These are phyloP conservation scores for Sicyos edulis DNA, from an alignment of 306 rosid genomes.

Conservation along the genomic window DNA sequence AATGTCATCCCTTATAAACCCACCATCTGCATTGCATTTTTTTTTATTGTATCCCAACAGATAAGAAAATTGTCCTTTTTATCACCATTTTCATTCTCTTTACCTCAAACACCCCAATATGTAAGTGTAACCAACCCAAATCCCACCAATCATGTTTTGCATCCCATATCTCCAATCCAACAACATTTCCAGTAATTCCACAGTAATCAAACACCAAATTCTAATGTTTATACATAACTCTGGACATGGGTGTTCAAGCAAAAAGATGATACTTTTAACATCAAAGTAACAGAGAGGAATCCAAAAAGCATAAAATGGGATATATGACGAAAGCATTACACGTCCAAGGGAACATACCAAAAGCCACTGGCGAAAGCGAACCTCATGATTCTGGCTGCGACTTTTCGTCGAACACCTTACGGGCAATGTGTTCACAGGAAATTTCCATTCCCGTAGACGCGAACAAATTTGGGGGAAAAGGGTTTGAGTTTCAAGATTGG, in stretches of 20 bases:
- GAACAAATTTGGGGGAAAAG: background rate
- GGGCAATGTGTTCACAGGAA: background rate
- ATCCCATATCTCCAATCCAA: conserved; percentile 13
- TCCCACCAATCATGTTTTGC: conserved; percentile 10
- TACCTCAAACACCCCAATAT: no score
- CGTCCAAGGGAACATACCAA: conserved; percentile 32
- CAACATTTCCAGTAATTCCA: background rate
- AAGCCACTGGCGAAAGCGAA: conserved; percentile 21
- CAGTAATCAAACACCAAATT: conserved; percentile 8
- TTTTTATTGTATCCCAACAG: no score
- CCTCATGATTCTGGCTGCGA: conserved; percentile 19
- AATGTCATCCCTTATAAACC: no score
- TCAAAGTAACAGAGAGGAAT: background rate
- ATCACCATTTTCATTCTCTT: no score
- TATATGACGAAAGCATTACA: conserved; percentile 37
- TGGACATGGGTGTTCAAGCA: no score
- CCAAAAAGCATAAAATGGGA: background rate
- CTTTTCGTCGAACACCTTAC: conserved; percentile 7
- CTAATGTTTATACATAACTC: background rate
- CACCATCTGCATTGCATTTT: no score
- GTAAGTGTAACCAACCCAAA: background rate
- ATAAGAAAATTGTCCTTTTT: no score
- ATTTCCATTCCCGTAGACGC: background rate
- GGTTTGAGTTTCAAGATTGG: conserved; percentile 22
- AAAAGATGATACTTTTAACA: background rate